Evolutionary conservation across 257 asterid species (phyloP), one percentile per base, ranked within the genome.

Genomic region (Vinca minor): DNA sequence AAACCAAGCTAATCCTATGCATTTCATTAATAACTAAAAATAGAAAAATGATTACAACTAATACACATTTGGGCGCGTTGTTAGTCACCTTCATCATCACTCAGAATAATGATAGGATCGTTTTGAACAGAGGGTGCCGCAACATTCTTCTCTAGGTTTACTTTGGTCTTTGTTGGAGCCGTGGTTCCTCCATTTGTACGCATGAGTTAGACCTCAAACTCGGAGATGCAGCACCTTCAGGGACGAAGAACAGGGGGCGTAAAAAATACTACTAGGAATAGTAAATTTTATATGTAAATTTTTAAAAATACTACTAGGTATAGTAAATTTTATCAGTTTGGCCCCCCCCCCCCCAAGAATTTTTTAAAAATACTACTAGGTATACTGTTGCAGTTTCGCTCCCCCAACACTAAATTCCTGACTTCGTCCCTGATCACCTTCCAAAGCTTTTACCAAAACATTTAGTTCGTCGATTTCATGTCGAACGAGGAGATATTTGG

Each of bases 371-470:
- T n/a, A n/a, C n/a, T n/a, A n/a, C n/a, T n/a, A n/a, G n/a, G n/a
- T n/a, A n/a, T n/a, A n/a, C n/a, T n/a, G n/a, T n/a, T n/a, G n/a
- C n/a, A n/a, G n/a, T n/a, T n/a, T n/a, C n/a, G n/a, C n/a, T n/a
- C n/a, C n/a, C n/a, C n/a, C n/a, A n/a, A n/a, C n/a, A n/a, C n/a
- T n/a, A n/a, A n/a, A n/a, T n/a, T n/a, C n/a, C n/a, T n/a, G n/a
- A n/a, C n/a, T n/a, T n/a, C n/a, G n/a, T 48, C 65, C 65, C 42
- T 71, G 25, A 4, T 83, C 77, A 50, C 88, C 95, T 76, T 89
- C 87, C 52, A 92, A 66, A 32, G 89, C 97, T 77, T 79, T 85
- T 45, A 83, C 88, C 10, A 93, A 80, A 71, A 73, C 67, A 32
- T 73, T 49, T 79, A 89, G 64, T 52, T 87, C 92, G 1, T 62